phyloP scores from a whole-genome alignment of 768 basidiomycete genomes.

The Strobilomyces confusus region DNA sequence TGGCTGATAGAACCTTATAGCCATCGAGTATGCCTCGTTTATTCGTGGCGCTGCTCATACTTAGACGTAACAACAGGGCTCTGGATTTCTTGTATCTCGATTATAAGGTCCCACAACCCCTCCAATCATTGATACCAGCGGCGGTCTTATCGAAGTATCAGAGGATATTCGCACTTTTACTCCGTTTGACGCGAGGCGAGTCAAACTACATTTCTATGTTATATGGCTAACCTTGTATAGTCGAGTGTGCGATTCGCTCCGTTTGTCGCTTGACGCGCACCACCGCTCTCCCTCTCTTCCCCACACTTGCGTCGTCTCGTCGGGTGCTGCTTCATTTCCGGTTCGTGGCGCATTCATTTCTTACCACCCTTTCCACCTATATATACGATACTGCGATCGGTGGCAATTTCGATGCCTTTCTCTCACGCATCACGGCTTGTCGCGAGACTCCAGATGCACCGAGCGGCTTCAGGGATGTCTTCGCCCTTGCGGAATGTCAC shows the following conservation, averaged over 20 bases:
- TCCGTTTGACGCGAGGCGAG: conserved; percentile 75
- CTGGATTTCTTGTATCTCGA: conserved; percentile 88
- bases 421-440: conserved; percentile 37
- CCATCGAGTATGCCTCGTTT: conserved; percentile 18
- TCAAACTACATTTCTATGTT: background rate
- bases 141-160: conserved; percentile 82
- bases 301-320: conserved; percentile 49
- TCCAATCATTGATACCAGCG: conserved; percentile 68
- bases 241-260: conserved; percentile 62
- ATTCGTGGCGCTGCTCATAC: background rate
- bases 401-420: conserved; percentile 70
- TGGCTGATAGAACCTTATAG: conserved; percentile 12
- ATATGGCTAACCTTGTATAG: conserved; percentile 33
- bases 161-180: conserved; percentile 72
- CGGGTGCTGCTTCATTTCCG: conserved; percentile 63
- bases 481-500: conserved; percentile 64
- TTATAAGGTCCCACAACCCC: conserved; percentile 80
- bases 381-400: conserved; percentile 80
- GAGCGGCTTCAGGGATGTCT: conserved; percentile 60
- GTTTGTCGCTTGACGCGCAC: conserved; percentile 61
- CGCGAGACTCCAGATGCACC: conserved; percentile 16
- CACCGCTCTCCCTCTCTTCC: conserved; percentile 47
- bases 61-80: conserved; percentile 46
- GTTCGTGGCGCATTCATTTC: conserved; percentile 69
- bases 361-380: conserved; percentile 63